A percentile compares a stretch with the other conserved stretches of the same genome.
These are phyloP conservation scores for Bullera alba DNA, from an alignment of 768 basidiomycete species.

Conservation along the genomic window DNA sequence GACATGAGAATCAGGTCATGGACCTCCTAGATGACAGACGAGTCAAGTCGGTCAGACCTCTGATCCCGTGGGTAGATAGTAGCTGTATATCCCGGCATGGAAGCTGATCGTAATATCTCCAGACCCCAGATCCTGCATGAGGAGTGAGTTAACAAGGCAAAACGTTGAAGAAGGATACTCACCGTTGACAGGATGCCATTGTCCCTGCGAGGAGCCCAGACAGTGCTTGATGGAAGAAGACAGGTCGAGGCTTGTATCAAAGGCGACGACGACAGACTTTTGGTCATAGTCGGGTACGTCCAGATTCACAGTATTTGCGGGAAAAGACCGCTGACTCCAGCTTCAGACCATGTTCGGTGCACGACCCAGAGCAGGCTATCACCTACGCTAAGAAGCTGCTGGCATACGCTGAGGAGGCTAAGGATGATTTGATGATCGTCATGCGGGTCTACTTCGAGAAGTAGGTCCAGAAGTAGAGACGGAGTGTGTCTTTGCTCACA, in stretches of 20 bases:
- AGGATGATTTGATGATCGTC: slow-evolving; percentile 82
- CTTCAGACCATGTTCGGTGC: slow-evolving; percentile 80
- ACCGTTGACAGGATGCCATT: slow-evolving; percentile 40
- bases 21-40: slow-evolving; percentile 75
- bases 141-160: slow-evolving; percentile 50
- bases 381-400: slow-evolving; percentile 77
- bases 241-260: slow-evolving; percentile 69
- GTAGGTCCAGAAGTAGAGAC: slow-evolving; percentile 17
- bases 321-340: slow-evolving; percentile 1
- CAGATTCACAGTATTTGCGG: too few species aligned
- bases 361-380: slow-evolving; percentile 75
- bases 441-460: slow-evolving; percentile 99
- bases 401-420: slow-evolving; percentile 69
- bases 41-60: slow-evolving; percentile 75
- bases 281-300: slow-evolving; percentile 76
- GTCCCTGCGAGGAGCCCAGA: slow-evolving; percentile 67
- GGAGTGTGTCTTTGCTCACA: neutral
- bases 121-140: slow-evolving; percentile 84
- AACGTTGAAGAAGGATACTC: neutral
- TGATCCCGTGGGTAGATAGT: slow-evolving; percentile 58
- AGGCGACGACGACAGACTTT: slow-evolving; percentile 82
- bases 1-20: slow-evolving; percentile 32
- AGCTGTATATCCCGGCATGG: too few species aligned
- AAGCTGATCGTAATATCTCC: neutral
- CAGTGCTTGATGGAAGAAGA: slow-evolving; percentile 76